Evolutionary conservation across 2,329 filamentous ascomycete genomes (phyloP).

Genomic region (Hypoxylon sp.): DNA sequence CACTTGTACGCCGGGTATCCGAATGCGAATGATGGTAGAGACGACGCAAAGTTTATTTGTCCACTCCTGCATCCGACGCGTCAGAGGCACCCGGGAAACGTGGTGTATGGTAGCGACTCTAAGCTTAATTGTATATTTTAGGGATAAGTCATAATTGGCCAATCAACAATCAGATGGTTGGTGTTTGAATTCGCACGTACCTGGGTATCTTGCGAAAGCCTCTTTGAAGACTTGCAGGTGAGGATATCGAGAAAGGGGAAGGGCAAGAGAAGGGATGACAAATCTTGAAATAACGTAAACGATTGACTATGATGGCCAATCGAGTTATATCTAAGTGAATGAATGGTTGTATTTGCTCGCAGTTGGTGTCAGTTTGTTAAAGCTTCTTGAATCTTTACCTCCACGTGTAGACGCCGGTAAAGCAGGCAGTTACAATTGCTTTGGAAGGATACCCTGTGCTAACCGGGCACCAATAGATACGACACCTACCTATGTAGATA

Average conservation of each 20-base stretch:
- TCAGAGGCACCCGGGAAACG: not conserved
- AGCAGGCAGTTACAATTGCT: no score
- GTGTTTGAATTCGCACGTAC: no score
- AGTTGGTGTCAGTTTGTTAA: no score
- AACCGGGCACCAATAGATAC: no score
- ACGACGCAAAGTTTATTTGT: slow-evolving; percentile 1
- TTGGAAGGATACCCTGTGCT: no score
- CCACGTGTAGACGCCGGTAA: no score
- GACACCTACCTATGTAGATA: no score
- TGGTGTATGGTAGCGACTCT: not conserved
- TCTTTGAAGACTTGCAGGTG: no score
- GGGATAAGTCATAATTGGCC: not conserved
- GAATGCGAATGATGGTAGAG: not conserved
- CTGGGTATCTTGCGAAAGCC: no score
- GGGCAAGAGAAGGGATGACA: no score
- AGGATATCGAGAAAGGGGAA: not conserved
- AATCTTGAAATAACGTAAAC: not conserved
- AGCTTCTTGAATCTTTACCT: no score
- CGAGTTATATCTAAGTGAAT: not conserved
- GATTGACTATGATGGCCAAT: not conserved
- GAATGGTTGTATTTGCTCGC: not conserved
- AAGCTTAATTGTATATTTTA: not conserved
- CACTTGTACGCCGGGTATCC: not conserved
- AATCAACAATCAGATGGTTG: not conserved
- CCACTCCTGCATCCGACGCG: not conserved